Base-by-base conservation (phyloP, 352 stramenopile species). In the Pythium phragmitis region DNA sequence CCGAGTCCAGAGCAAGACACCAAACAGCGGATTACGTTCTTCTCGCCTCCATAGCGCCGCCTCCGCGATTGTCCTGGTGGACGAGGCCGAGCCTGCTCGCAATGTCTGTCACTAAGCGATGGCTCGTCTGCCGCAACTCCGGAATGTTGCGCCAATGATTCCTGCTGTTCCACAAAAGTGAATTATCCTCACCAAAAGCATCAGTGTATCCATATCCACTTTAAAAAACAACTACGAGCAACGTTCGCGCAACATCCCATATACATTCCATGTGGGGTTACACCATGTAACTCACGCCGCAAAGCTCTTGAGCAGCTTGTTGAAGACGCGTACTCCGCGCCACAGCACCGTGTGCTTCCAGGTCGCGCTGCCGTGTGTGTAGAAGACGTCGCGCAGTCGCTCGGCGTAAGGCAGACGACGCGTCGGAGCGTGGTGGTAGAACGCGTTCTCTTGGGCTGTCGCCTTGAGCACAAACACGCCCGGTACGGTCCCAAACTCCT, bases 401-500 rank as follows among this genome's bases (percentile, higher is more conserved):
- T 92, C 68, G 8, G 81, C 81, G 55, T 78, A 89, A 53, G 69
- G 73, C 48, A 92, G 69, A 11, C 79, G 77, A 11, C 64, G 72
- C 21, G 65, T 69, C 11, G 75, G 67, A 4, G 60, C 73, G 36
- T 85, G 62, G 34, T 89, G 67, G 60, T 73, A 90, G 47, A 84
- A 71, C 19, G 74, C 58, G 49, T 94, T 92, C 64, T 94, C 83
- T 19, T 88, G 67, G 3, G 75, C 19, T 62, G 83, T 64, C 5
- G 79, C 80, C 30, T 88, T 83, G 33, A 92, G 59, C 14, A 94
- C 74, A 54, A 87, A 81, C 26, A 87, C 48, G 36, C 75, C 72
- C 13, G 74, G 70, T 43, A 86, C 79, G 1, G 85, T 94, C 19
- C 85, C 85, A 47, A 94, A 92, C 56, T 92, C 85, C 57, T 92